phyloP scores from a whole-genome alignment of 2,329 filamentous ascomycete species.

The Talaromyces albobiverticillius region DNA sequence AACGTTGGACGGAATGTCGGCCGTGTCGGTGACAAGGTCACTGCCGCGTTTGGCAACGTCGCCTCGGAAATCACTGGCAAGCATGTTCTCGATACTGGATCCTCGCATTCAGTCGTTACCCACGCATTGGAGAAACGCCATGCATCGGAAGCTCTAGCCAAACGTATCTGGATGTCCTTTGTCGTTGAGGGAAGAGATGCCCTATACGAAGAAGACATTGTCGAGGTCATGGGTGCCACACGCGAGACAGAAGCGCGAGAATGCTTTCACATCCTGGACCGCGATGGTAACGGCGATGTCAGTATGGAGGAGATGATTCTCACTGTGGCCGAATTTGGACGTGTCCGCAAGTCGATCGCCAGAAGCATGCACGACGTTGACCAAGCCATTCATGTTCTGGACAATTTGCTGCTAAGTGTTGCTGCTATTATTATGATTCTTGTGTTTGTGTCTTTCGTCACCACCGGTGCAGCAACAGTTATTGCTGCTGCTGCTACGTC shows the following conservation, averaged over 20 bases:
- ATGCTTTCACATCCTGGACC: constrained; percentile 76
- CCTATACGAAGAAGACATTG: constrained; percentile 74
- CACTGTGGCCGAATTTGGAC: constrained; percentile 78
- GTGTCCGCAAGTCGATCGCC: constrained; percentile 81
- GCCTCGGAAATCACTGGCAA: constrained; percentile 94
- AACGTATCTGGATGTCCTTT: constrained; percentile 96
- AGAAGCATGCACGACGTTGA: constrained; percentile 97
- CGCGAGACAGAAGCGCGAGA: constrained; percentile 79
- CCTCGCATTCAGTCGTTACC: constrained; percentile 83
- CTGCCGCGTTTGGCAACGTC: constrained; percentile 86
- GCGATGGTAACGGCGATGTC: constrained; percentile 89
- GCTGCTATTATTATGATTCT: constrained; percentile 78
- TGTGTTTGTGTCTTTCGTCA: constrained; percentile 87
- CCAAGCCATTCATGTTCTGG: constrained; percentile 86
- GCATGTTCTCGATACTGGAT: constrained; percentile 89
- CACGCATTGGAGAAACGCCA: constrained; percentile 81
- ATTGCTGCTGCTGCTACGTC: constrained; percentile 88
- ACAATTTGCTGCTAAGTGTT: constrained; percentile 78
- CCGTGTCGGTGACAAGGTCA: constrained; percentile 87
- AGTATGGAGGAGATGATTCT: constrained; percentile 93
- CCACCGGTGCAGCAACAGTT: constrained; percentile 78
- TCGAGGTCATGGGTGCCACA: constrained; percentile 78
- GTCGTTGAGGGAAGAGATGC: constrained; percentile 84
- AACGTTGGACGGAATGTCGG: constrained; percentile 67
- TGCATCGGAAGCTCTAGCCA: constrained; percentile 88